Base-by-base conservation (phyloP, 2,329 filamentous ascomycete species). In the Cladosporium sp. region DNA sequence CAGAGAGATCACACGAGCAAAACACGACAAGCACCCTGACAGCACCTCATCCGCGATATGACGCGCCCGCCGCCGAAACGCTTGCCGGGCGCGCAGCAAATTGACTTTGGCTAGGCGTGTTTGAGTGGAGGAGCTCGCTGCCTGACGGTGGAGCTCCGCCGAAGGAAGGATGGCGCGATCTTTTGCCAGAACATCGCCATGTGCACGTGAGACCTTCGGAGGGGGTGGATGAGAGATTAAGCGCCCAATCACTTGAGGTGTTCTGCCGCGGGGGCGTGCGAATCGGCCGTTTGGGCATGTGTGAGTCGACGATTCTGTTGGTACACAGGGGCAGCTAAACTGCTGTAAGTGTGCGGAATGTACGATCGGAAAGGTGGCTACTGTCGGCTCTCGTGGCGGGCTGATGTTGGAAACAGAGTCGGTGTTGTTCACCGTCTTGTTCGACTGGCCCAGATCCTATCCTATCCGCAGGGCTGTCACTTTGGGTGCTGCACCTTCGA, bases 1-100 rank as follows among this genome's bases (percentile, higher is more conserved):
- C 23, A 43, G 25, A n/a, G 25, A n/a, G 56, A 58, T 34, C 56
- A 58, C 56, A 34, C 36, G 56, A 46, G 56, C 58, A 51, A 1
- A 26, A 61, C n/a, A 28, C 8, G 5, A 53, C n/a, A 32, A 36
- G 58, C 58, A 34, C 23, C 36, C 56, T 58, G 56, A 46, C 32
- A 60, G 39, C 58, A 61, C 58, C 43, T 61, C 58, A 61, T 61
- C 43, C 58, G 46, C 58, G 39, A 48, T 23, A 61, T 53, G 43
- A 61, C 58, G 58, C 28, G 58, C 57, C n/a, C 34, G 32, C 14
- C n/a, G n/a, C 34, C 34, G 57, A 54, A 28, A 28, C 57, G 36
- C 57, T 48, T 60, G 51, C 51, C 58, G 28, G 39, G 39, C 39
- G n/a, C 21, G 39, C 39, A 30, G 28, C 28, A 32, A 49, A 51